Evolutionary conservation across 176 grass and related monocot genomes (phyloP).

Genomic region (Tillandsia fasciculata): DNA sequence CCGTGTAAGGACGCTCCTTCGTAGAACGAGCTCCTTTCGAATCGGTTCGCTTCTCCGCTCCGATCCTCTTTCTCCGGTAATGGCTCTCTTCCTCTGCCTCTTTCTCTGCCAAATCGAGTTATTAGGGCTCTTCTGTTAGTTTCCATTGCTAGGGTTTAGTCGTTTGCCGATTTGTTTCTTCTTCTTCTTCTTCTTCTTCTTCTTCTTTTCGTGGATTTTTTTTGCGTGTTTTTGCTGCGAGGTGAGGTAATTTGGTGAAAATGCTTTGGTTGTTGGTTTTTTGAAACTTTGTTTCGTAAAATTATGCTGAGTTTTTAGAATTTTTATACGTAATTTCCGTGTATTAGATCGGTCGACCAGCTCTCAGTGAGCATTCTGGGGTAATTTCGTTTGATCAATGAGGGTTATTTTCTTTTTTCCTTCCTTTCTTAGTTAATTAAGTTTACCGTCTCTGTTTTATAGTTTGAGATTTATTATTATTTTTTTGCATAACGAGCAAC

Average conservation of each 20-base stretch:
- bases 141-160: background rate
- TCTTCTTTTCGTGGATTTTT: background rate
- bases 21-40: background rate
- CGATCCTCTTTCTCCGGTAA: background rate
- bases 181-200: too few species aligned
- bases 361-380: too few species aligned
- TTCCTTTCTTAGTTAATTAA: too few species aligned
- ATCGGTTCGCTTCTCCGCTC: conserved; percentile 1
- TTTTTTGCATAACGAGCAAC: too few species aligned
- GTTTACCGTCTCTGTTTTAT: too few species aligned
- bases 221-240: background rate
- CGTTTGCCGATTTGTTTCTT: background rate
- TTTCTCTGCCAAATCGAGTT: background rate
- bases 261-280: background rate
- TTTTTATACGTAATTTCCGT: too few species aligned
- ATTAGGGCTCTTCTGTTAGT: background rate
- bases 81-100: background rate
- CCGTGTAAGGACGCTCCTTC: background rate
- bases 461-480: too few species aligned
- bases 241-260: background rate
- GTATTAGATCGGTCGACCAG: too few species aligned
- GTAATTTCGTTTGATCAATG: too few species aligned
- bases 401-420: too few species aligned
- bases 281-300: too few species aligned
- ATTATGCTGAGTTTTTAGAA: too few species aligned